Percentiles rank a stretch among this genome's conserved stretches.
Conservation (phyloP, 495 filamentous ascomycete genomes). For the Penicillium longicatenatum region DNA sequence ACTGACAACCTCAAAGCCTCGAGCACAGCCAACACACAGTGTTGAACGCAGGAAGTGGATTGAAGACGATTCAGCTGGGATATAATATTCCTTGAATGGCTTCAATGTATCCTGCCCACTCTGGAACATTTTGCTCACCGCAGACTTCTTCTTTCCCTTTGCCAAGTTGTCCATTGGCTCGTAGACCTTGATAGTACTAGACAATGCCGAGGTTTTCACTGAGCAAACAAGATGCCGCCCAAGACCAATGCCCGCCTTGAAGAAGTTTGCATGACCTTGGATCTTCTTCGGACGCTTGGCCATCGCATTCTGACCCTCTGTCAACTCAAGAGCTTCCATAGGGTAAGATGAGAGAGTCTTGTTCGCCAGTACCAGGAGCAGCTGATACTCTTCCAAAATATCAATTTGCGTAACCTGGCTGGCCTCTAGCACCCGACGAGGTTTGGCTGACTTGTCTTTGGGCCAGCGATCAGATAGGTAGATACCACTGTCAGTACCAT, state of each 20-base stretch:
- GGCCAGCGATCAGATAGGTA: slow-evolving; percentile 88
- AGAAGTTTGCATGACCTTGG: slow-evolving; percentile 94
- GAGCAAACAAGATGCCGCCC: slow-evolving; percentile 93
- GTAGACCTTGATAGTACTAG: slow-evolving; percentile 95
- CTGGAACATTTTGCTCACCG: slow-evolving; percentile 92
- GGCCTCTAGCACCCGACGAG: slow-evolving; percentile 82
- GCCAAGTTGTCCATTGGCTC: slow-evolving; percentile 92
- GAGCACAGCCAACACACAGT: slow-evolving; percentile 91
- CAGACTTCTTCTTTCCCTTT: slow-evolving; percentile 86
- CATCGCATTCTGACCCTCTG: slow-evolving; percentile 68
- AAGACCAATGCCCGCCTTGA: slow-evolving; percentile 93
- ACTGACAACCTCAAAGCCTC: slow-evolving; percentile 95
- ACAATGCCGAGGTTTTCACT: slow-evolving; percentile 86
- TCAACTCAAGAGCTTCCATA: slow-evolving; percentile 78
- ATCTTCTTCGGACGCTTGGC: slow-evolving; percentile 95
- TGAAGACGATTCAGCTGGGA: slow-evolving; percentile 92
- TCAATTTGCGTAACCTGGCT: slow-evolving; percentile 92
- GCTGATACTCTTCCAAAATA: slow-evolving; percentile 89
- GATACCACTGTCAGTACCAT: slow-evolving; percentile 91
- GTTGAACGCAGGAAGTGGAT: slow-evolving; percentile 98
- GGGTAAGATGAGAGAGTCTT: slow-evolving; percentile 88
- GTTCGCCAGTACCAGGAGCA: slow-evolving; percentile 90
- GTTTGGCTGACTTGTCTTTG: slow-evolving; percentile 74
- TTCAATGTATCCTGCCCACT: slow-evolving; percentile 90
- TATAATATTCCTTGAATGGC: slow-evolving; percentile 99